Percentiles rank a stretch among this genome's conserved stretches.
Evolutionary conservation across 2,329 filamentous ascomycete genomes (phyloP).

Genomic region (Diaporthe destruens): DNA sequence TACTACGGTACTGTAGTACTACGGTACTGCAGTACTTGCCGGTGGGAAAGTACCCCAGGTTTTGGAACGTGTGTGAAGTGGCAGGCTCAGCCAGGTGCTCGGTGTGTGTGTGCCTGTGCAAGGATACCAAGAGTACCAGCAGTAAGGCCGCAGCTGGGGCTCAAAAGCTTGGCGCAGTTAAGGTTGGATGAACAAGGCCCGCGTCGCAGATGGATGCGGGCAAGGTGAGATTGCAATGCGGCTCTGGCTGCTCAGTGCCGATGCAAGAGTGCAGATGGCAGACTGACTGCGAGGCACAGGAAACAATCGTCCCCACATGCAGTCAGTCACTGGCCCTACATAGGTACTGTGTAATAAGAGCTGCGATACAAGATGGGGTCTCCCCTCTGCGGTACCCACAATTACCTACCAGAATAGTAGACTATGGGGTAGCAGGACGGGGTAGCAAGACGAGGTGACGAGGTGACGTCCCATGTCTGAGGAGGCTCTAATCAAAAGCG

Average conservation of each 20-base stretch:
- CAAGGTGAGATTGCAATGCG: slow-evolving; percentile 24
- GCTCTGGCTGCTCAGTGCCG: not conserved
- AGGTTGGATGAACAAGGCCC: slow-evolving; percentile 34
- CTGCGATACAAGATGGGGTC: slow-evolving; percentile 10
- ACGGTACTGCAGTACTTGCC: not conserved
- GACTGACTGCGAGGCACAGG: not conserved
- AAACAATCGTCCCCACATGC: slow-evolving; percentile 23
- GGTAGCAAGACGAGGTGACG: slow-evolving; percentile 18
- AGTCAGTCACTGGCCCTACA: too few relatives aligned
- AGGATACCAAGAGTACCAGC: not conserved
- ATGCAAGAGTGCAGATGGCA: slow-evolving; percentile 4
- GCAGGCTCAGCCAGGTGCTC: not conserved
- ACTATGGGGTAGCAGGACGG: slow-evolving; percentile 9
- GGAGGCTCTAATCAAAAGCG: slow-evolving; percentile 32
- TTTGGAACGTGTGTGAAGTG: slow-evolving; percentile 20
- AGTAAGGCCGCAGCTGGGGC: not conserved
- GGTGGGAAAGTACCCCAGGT: slow-evolving; percentile 4
- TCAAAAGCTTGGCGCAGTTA: slow-evolving; percentile 26
- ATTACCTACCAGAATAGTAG: slow-evolving; percentile 5
- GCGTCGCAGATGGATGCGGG: slow-evolving; percentile 6
- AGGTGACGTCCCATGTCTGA: slow-evolving; percentile 25
- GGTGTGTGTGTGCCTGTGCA: not conserved
- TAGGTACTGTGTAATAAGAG: too few relatives aligned
- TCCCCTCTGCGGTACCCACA: slow-evolving; percentile 15
- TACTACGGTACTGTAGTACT: too few relatives aligned